Percentiles rank a stretch among this genome's conserved stretches.
Evolutionary conservation across 2,329 filamentous ascomycete species (phyloP).

Genomic region (Acarospora socialis): DNA sequence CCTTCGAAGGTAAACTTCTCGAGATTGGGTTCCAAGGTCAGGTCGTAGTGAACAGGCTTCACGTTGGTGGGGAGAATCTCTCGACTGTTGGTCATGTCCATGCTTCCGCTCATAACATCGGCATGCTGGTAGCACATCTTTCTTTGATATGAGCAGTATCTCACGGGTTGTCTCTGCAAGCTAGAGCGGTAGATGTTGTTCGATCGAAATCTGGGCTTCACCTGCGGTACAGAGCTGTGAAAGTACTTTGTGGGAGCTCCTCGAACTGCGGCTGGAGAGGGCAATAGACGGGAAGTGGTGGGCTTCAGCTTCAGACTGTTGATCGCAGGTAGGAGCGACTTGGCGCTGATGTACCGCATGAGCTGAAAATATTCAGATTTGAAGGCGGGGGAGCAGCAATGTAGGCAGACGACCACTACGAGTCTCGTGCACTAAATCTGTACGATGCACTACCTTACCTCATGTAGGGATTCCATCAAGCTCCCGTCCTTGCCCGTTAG

Average conservation of each 20-base stretch:
- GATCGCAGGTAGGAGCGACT: no score
- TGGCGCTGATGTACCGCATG: no score
- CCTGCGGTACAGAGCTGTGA: not conserved
- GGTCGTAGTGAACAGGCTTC: slow-evolving; percentile 78
- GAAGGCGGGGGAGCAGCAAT: no score
- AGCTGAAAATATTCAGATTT: no score
- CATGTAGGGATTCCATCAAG: not conserved
- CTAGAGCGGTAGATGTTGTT: not conserved
- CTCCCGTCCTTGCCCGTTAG: not conserved
- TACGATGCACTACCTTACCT: slow-evolving; percentile 4
- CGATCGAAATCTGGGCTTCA: not conserved
- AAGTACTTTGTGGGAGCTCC: no score
- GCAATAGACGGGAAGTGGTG: no score
- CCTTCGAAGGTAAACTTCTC: slow-evolving; percentile 78
- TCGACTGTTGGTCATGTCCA: slow-evolving; percentile 50
- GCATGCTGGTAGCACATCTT: slow-evolving; percentile 55
- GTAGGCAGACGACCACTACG: no score
- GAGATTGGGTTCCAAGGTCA: slow-evolving; percentile 85
- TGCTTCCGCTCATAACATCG: slow-evolving; percentile 40
- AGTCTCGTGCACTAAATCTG: slow-evolving; percentile 6
- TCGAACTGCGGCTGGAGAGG: no score
- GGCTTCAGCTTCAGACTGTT: no score
- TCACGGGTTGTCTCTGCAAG: slow-evolving; percentile 15
- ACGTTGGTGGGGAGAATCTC: slow-evolving; percentile 87
- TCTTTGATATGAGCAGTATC: slow-evolving; percentile 63